These are phyloP conservation scores for Aspergillus ustus DNA, from an alignment of 2,329 filamentous ascomycete species.

Conservation along the genomic window DNA sequence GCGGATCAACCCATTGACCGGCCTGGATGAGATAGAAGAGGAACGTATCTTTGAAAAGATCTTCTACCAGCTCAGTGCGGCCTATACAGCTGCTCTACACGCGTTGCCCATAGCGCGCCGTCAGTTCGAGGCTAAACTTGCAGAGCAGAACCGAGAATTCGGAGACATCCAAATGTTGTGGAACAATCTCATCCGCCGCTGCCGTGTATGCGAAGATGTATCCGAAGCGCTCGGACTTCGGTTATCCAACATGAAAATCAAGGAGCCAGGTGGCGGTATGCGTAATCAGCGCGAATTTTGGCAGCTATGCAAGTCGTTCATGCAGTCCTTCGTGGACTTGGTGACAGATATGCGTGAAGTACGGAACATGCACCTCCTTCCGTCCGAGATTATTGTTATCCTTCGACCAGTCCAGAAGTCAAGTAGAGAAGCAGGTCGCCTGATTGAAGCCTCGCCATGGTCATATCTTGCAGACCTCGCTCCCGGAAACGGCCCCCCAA, in stretches of 20 bases:
- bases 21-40: constrained; percentile 72
- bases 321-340: constrained; percentile 54
- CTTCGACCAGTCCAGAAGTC: constrained; percentile 81
- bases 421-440: constrained; percentile 77
- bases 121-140: constrained; percentile 66
- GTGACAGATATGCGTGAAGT: constrained; percentile 53
- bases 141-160: constrained; percentile 63
- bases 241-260: constrained; percentile 80
- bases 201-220: constrained; percentile 70
- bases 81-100: constrained; percentile 73
- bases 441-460: constrained; percentile 71
- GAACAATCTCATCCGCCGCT: constrained; percentile 73
- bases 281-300: constrained; percentile 63
- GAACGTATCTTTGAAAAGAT: constrained; percentile 82
- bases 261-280: constrained; percentile 75
- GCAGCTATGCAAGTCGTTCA: constrained; percentile 69
- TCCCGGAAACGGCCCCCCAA: constrained; percentile 35
- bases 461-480: constrained; percentile 57
- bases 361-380: constrained; percentile 54
- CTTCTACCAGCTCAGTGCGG: constrained; percentile 74
- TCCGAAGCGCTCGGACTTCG: constrained; percentile 73
- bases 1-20: constrained; percentile 59
- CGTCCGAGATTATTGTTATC: constrained; percentile 70
- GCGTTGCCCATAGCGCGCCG: constrained; percentile 71
- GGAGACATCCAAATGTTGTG: constrained; percentile 68